phyloP scores from a whole-genome alignment of 2,329 filamentous ascomycete genomes.

The Sporothrix inflata region DNA sequence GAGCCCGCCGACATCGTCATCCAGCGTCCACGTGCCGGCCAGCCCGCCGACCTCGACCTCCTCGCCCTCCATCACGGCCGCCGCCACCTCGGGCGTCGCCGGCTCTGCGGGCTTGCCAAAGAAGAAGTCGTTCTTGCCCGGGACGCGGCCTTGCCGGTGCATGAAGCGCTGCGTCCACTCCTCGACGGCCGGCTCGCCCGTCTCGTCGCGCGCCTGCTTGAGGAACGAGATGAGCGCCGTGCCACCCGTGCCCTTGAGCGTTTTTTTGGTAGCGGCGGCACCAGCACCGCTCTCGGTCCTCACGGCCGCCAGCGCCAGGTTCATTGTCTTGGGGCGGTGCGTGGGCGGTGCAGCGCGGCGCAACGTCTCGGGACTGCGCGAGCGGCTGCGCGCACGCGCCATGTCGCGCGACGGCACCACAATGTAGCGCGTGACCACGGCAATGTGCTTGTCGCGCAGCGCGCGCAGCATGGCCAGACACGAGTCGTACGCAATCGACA shows the following conservation, averaged over 20 bases:
- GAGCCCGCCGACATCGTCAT: constrained; percentile 72
- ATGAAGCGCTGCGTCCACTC: constrained; percentile 63
- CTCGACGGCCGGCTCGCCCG: constrained; percentile 83
- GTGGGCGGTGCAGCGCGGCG: constrained; percentile 36
- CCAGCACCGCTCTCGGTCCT: constrained; percentile 33
- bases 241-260: constrained; percentile 82
- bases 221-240: constrained; percentile 94
- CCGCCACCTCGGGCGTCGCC: constrained; percentile 43
- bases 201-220: constrained; percentile 96
- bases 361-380: constrained; percentile 56
- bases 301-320: constrained; percentile 27
- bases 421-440: constrained; percentile 95
- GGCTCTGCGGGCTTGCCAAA: constrained; percentile 53
- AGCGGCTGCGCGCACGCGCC: constrained; percentile 61
- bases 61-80: constrained; percentile 22
- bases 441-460: constrained; percentile 92
- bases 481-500: constrained; percentile 85
- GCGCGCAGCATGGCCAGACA: constrained; percentile 71
- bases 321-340: constrained; percentile 31
- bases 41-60: constrained; percentile 65
- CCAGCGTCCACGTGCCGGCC: constrained; percentile 85
- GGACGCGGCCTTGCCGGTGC: constrained; percentile 54
- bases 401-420: constrained; percentile 82
- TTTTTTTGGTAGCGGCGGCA: constrained; percentile 52
- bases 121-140: constrained; percentile 61